phyloP scores from a whole-genome alignment of 1,139 yeast species.

The Saccharomycopsis crataegensis region DNA sequence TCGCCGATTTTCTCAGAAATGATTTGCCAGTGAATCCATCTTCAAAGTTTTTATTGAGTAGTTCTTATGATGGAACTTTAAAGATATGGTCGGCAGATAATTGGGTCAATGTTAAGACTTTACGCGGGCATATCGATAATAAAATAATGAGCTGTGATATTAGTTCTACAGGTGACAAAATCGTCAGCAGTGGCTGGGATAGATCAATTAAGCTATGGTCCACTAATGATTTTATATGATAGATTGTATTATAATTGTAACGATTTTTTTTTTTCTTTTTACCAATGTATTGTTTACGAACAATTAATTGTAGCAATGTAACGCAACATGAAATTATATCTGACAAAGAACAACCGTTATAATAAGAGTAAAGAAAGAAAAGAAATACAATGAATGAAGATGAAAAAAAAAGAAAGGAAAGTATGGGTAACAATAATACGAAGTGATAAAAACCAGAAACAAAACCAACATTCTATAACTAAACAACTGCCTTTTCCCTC shows the following conservation, averaged over 20 bases:
- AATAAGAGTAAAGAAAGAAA: background rate
- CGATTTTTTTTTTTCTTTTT: background rate
- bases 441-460: background rate
- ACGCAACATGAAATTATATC: no score
- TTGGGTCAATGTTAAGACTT: conserved; percentile 52
- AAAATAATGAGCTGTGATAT: conserved; percentile 63
- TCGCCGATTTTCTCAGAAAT: conserved; percentile 29
- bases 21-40: conserved; percentile 11
- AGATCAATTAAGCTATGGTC: conserved; percentile 53
- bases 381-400: background rate
- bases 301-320: background rate
- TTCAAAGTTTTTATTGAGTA: conserved; percentile 50
- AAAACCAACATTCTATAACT: background rate
- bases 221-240: background rate
- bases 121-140: conserved; percentile 62
- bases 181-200: conserved; percentile 81
- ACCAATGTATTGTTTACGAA: background rate
- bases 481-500: conserved; percentile 23
- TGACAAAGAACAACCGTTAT: no score
- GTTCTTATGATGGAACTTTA: conserved; percentile 65
- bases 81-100: conserved; percentile 65
- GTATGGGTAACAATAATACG: background rate
- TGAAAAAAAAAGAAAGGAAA: background rate
- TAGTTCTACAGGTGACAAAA: conserved; percentile 32
- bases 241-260: background rate